Evolutionary conservation across 148 eudicot genomes (phyloP).

Genomic region (Camellia granthamiana): DNA sequence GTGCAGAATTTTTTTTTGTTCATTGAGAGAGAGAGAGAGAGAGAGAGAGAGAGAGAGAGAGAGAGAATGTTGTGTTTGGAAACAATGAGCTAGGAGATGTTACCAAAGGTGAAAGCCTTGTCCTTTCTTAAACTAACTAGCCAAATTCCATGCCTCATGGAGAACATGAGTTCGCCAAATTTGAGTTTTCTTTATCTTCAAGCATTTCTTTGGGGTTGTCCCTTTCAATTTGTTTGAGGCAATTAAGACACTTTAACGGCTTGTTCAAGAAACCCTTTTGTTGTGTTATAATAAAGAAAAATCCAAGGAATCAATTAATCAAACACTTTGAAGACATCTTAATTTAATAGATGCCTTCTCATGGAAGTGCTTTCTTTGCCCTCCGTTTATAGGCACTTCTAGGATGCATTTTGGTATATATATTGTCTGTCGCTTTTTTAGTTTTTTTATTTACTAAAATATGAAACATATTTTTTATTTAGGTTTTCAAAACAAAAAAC

Average conservation of each 20-base stretch:
- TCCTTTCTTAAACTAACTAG: background rate
- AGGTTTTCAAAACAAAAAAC: too few relatives aligned
- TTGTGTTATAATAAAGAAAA: background rate
- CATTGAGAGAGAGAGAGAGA: too few relatives aligned
- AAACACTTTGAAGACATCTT: background rate
- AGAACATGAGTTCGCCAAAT: background rate
- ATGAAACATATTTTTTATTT: too few relatives aligned
- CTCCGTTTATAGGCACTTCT: too few relatives aligned
- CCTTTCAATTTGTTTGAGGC: background rate
- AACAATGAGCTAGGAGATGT: background rate
- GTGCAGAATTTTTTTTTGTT: too few relatives aligned
- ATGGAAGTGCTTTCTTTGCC: too few relatives aligned
- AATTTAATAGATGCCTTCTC: too few relatives aligned
- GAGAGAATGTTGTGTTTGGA: background rate
- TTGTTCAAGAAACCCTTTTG: background rate
- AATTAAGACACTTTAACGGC: background rate
- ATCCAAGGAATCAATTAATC: background rate
- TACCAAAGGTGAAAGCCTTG: background rate
- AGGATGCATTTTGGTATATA: too few relatives aligned
- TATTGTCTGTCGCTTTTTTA: too few relatives aligned
- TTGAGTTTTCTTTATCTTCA: background rate
- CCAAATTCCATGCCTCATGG: background rate
- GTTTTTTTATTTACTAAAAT: too few relatives aligned
- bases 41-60: too few relatives aligned
- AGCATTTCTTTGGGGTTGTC: background rate